A percentile compares a stretch with the other conserved stretches of the same genome.
These are phyloP conservation scores for Chamaecyparis obtusa DNA, from an alignment of 75 land plant species.

Conservation along the genomic window DNA sequence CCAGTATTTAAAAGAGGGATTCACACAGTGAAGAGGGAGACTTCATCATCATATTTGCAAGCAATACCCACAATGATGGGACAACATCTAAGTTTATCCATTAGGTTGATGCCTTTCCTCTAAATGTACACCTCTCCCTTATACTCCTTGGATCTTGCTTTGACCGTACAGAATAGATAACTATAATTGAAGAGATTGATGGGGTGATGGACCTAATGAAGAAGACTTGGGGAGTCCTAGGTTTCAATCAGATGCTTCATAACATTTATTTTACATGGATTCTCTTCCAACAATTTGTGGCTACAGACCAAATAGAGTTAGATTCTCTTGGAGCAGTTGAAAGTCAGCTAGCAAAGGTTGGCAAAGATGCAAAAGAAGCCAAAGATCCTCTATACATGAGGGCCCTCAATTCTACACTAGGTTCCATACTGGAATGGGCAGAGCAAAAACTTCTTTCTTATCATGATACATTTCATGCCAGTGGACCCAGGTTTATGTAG, in stretches of 20 bases:
- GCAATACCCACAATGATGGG: no score
- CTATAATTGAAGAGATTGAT: conserved; percentile 77
- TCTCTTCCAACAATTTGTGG: conserved; percentile 76
- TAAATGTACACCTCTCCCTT: conserved; percentile 78
- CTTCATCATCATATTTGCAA: no score
- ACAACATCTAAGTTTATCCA: conserved; percentile 55
- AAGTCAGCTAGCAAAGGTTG: conserved; percentile 60
- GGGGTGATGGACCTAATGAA: conserved; percentile 79
- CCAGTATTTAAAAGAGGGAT: no score
- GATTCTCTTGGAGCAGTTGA: conserved; percentile 61
- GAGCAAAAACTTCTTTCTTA: conserved; percentile 70
- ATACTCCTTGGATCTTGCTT: conserved; percentile 65
- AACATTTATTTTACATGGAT: conserved; percentile 83
- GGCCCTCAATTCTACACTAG: conserved; percentile 38
- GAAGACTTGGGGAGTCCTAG: conserved; percentile 84
- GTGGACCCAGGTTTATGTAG: conserved; percentile 46
- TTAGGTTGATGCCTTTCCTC: conserved; percentile 92
- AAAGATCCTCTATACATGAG: conserved; percentile 33
- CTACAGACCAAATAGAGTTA: conserved; percentile 59
- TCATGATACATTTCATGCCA: conserved; percentile 60
- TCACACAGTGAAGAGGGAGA: no score
- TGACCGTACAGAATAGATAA: conserved; percentile 53
- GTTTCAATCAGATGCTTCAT: conserved; percentile 59
- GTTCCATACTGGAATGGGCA: conserved; percentile 61
- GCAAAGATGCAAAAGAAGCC: conserved; percentile 57